Conservation (phyloP, 2,329 filamentous ascomycete genomes). For the Colletotrichum abscissum region DNA sequence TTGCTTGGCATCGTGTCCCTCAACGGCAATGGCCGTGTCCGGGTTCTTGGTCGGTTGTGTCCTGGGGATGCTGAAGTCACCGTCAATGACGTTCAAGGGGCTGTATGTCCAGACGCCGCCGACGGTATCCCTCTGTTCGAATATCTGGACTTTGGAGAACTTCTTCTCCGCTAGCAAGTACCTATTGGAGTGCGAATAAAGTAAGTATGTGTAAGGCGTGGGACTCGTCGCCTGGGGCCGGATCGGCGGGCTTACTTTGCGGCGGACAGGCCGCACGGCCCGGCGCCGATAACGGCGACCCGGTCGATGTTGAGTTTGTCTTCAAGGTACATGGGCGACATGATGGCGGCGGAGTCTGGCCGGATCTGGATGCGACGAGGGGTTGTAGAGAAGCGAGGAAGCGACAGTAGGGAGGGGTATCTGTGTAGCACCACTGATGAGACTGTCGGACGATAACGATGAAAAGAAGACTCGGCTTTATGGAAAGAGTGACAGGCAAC, state of each 20-base stretch:
- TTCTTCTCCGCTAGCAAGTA: slow-evolving; percentile 72
- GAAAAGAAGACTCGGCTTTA: slow-evolving; percentile 2
- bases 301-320: slow-evolving; percentile 49
- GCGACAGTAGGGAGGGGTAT: background rate
- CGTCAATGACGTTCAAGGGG: slow-evolving; percentile 35
- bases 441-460: background rate
- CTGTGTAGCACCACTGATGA: background rate
- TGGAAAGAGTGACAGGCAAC: background rate
- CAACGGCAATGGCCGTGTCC: slow-evolving; percentile 56
- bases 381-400: background rate
- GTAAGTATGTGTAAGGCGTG: background rate
- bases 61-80: slow-evolving; percentile 39
- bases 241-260: slow-evolving; percentile 49
- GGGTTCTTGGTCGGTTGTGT: slow-evolving; percentile 44
- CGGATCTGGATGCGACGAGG: background rate
- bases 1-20: slow-evolving; percentile 47
- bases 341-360: slow-evolving; percentile 11
- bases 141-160: slow-evolving; percentile 74
- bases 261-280: slow-evolving; percentile 74
- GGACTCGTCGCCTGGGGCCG: background rate
- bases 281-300: slow-evolving; percentile 79
- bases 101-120: slow-evolving; percentile 83
- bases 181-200: slow-evolving; percentile 54
- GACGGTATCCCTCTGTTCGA: slow-evolving; percentile 73
- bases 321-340: slow-evolving; percentile 37